Percentiles rank a stretch among this genome's conserved stretches.
Evolutionary conservation across 176 grass and related monocot species (phyloP).

Genomic region (Musa troglodytarum): DNA sequence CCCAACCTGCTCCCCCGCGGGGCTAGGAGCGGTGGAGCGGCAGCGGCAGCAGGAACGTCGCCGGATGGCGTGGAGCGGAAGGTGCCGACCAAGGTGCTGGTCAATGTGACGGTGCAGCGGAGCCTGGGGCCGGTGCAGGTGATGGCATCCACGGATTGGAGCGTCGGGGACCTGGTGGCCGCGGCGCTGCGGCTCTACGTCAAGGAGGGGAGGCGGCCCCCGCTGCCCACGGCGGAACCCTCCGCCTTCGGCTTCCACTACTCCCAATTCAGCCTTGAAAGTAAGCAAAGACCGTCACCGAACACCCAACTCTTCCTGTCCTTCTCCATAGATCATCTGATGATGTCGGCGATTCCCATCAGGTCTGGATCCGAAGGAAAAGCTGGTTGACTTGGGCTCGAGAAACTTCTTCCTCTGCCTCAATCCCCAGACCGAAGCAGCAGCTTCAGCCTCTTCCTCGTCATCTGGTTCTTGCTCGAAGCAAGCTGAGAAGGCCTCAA

Average conservation of each 20-base stretch:
- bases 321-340: background rate
- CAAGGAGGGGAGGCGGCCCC: conserved; percentile 59
- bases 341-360: background rate
- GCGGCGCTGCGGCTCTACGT: conserved; percentile 54
- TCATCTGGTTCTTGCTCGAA: conserved; percentile 10
- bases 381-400: conserved; percentile 61
- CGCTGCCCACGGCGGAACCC: conserved; percentile 36
- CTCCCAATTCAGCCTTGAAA: conserved; percentile 87
- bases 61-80: conserved; percentile 13
- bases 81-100: conserved; percentile 58
- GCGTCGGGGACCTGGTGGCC: conserved; percentile 53
- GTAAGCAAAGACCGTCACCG: conserved; percentile 30
- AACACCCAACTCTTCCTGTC: background rate
- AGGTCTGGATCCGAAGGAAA: conserved; percentile 65
- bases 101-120: conserved; percentile 70
- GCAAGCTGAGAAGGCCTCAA: conserved; percentile 18
- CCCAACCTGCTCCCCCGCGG: conserved; percentile 25
- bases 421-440: conserved; percentile 16
- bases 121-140: conserved; percentile 86
- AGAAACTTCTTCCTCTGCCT: conserved; percentile 93
- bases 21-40: conserved; percentile 5
- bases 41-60: conserved; percentile 3
- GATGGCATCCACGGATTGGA: conserved; percentile 72
- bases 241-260: conserved; percentile 60
- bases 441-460: conserved; percentile 21